Evolutionary conservation across 2,329 filamentous ascomycete genomes (phyloP).

Genomic region (Alternaria hordeiaustralica): DNA sequence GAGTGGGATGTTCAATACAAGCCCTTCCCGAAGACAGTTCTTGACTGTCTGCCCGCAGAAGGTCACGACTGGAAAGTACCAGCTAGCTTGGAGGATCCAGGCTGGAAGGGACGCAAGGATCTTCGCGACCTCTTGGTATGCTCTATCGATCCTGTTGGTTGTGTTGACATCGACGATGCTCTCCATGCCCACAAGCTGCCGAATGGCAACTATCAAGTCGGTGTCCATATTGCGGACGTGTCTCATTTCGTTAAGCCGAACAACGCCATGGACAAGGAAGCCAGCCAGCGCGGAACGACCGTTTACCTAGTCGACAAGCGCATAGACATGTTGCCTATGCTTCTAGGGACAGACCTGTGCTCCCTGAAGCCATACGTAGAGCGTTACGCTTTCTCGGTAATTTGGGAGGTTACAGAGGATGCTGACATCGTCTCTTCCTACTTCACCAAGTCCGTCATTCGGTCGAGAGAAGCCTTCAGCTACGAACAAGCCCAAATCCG

Average conservation of each 20-base stretch:
- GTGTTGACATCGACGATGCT: conserved; percentile 98
- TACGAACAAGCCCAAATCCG: conserved; percentile 95
- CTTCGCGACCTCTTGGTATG: conserved; percentile 87
- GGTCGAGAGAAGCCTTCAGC: conserved; percentile 94
- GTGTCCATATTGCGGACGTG: conserved; percentile 99
- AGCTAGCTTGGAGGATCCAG: conserved; percentile 75
- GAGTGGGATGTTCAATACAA: conserved; percentile 98
- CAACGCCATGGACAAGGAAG: conserved; percentile 96
- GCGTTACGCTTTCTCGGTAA: conserved; percentile 62
- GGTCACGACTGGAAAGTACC: conserved; percentile 96
- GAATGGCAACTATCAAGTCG: conserved; percentile 94
- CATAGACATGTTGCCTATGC: conserved; percentile 98
- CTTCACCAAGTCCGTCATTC: conserved; percentile 98
- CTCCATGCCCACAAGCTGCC: conserved; percentile 83
- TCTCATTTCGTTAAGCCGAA: conserved; percentile 97
- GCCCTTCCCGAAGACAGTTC: conserved; percentile 92
- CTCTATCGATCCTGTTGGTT: conserved; percentile 95
- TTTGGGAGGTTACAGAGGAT: conserved; percentile 82
- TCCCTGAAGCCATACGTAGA: conserved; percentile 98
- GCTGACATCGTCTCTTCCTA: conserved; percentile 84
- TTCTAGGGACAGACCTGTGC: conserved; percentile 94
- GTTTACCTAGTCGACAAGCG: conserved; percentile 99
- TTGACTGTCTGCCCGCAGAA: conserved; percentile 90
- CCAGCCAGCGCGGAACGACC: conserved; percentile 90
- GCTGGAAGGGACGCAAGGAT: conserved; percentile 86